These are phyloP conservation scores for Auricularia sp. DNA, from an alignment of 768 basidiomycete species.

Conservation along the genomic window DNA sequence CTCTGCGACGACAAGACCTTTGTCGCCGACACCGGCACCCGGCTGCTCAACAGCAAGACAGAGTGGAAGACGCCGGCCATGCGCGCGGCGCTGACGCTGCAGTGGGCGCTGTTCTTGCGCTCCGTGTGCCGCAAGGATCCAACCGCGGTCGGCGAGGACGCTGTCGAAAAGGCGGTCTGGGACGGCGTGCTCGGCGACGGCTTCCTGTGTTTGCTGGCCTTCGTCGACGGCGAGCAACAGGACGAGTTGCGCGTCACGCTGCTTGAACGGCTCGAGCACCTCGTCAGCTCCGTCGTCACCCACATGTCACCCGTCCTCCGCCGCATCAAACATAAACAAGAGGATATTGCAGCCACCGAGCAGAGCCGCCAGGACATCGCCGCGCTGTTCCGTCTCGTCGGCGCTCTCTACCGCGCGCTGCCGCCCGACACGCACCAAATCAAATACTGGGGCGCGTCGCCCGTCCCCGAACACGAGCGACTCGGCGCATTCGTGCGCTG, in stretches of 20 bases:
- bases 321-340: constrained; percentile 75
- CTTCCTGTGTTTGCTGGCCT: constrained; percentile 58
- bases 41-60: constrained; percentile 17
- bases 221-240: constrained; percentile 14
- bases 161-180: constrained; percentile 74
- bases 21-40: constrained; percentile 7
- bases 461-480: constrained; percentile 27
- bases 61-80: constrained; percentile 64
- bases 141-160: constrained; percentile 34
- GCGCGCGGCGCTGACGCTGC: constrained; percentile 65
- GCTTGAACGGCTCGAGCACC: constrained; percentile 55
- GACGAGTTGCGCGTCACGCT: constrained; percentile 45
- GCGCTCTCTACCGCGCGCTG: constrained; percentile 64
- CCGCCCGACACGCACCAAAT: constrained; percentile 60
- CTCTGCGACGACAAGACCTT: constrained; percentile 6
- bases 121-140: constrained; percentile 43
- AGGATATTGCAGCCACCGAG: constrained; percentile 65
- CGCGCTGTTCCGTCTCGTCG: constrained; percentile 73
- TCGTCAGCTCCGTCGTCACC: constrained; percentile 33
- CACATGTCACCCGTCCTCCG: constrained; percentile 22
- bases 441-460: constrained; percentile 76
- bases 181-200: constrained; percentile 75
- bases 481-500: constrained; percentile 70
- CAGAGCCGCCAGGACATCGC: constrained; percentile 75
- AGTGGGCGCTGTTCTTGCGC: constrained; percentile 69